Base-by-base conservation (phyloP, 768 basidiomycete genomes). In the Agaricus subrufescens region DNA sequence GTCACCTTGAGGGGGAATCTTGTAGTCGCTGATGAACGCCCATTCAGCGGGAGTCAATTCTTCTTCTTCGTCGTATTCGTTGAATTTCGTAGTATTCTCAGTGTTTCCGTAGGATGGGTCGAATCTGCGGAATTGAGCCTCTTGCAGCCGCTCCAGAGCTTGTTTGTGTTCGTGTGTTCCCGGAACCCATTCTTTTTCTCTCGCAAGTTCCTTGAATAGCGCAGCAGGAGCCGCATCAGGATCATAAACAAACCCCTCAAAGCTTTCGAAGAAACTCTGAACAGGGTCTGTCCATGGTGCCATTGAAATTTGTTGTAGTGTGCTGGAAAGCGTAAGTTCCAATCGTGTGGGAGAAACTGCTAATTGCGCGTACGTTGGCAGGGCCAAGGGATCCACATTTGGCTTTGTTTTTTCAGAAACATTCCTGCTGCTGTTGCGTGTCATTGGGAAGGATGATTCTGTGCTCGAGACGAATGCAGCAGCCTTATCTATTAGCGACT, bases 41-140 rank as follows among this genome's bases (percentile, higher is more conserved):
- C 26, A 8, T 27, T 31, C 46, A 29, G 29, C 25, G 14, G 44
- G 44, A 6, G 30, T 31, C 12, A 31, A 29, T 3, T 34, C 46
- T 4, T 45, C 44, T 44, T 14, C 42, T 44, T 14, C 42, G 14
- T 44, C 5, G 7, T 11, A 23, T 23, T 37, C 12, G 27, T 30
- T 31, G 30, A 25, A 8, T 14, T 23, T 27, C n/a, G 10, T 23
- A 3, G 37, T 14, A 12, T 26, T 30, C 3, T 15, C 29, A n/a
- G 25, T 7, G 12, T 30, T 31, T 12, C 37, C 43, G n/a, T 34
- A 37, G 2, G 43, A 45, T 14, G 43, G 52, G 39, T 71, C 73
- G 65, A 77, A 77, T n/a, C 68, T 63, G 26, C 52, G 4, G 0
- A 66, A 67, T 25, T 75, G 42, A 0, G 69, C 75, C 38, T 62